Conservation (phyloP, 768 basidiomycete genomes). For the Boletus patriciae region DNA sequence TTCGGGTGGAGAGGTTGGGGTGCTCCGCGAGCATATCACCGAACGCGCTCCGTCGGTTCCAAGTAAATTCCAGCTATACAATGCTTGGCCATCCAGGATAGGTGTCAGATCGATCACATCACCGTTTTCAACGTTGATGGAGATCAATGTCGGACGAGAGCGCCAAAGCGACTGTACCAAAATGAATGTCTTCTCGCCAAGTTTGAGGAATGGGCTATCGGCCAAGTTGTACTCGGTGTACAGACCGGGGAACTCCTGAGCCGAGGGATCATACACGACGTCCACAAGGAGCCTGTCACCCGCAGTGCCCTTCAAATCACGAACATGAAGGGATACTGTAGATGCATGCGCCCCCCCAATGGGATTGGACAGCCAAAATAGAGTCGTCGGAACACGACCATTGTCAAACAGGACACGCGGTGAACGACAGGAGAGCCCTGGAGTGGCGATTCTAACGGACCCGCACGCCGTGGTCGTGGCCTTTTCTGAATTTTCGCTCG, state of each 20-base stretch:
- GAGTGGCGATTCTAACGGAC: slow-evolving; percentile 37
- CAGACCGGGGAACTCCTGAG: slow-evolving; percentile 58
- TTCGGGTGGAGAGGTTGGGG: slow-evolving; percentile 46
- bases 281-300: slow-evolving; percentile 39
- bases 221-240: slow-evolving; percentile 54
- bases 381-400: slow-evolving; percentile 17
- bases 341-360: slow-evolving; percentile 62
- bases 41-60: slow-evolving; percentile 44
- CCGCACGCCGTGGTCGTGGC: slow-evolving; percentile 19
- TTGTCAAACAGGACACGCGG: slow-evolving; percentile 46
- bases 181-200: slow-evolving; percentile 11
- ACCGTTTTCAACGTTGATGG: slow-evolving; percentile 44
- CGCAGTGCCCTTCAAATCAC: slow-evolving; percentile 33
- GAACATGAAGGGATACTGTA: slow-evolving; percentile 49
- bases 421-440: slow-evolving; percentile 54
- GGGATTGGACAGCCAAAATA: slow-evolving; percentile 57
- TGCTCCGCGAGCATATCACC: slow-evolving; percentile 52
- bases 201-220: slow-evolving; percentile 40
- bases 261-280: slow-evolving; percentile 39
- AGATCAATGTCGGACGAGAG: slow-evolving; percentile 51
- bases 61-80: slow-evolving; percentile 58
- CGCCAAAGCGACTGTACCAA: slow-evolving; percentile 55
- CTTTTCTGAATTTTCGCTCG: slow-evolving; percentile 2
- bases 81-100: slow-evolving; percentile 5
- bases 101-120: slow-evolving; percentile 35